Base-by-base conservation (phyloP, 2,329 filamentous ascomycete genomes). In the Ophiocordyceps camponoti-saundersi region DNA sequence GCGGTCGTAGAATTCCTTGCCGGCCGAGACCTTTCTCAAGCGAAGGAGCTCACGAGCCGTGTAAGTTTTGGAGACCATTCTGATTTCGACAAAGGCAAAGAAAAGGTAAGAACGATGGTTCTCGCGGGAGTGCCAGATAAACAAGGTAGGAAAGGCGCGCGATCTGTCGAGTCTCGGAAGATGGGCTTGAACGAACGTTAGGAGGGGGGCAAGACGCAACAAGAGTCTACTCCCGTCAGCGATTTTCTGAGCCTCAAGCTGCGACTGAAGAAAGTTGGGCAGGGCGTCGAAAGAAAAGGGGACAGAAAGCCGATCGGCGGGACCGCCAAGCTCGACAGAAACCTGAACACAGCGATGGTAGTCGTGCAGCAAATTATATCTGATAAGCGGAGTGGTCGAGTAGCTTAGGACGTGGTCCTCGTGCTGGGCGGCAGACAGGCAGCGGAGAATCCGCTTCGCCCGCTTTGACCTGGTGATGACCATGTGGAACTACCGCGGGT, bases 21-120 rank as follows among this genome's bases (percentile, higher is more conserved):
- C 47, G 16, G 54, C 52, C 43, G 57, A 54, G n/a, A 40, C 39
- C 30, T 59, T 51, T 49, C 57, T 57, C 47, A 65, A 52, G 43
- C 54, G 55, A 42, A 73, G 57, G n/a, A 75, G 61, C 56, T 75
- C 68, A 34, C 58, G 55, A 45, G 66, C 56, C 10, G 61, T 64
- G 52, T 75, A 75, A 12, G 54, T 64, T 42, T 60, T 61, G 13
- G 62, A 59, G 47, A 59, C 58, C 71, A 74, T 73, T 47, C 57
- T 56, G 56, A 56, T 46, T 44, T 56, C 49, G 49, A 66, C 53
- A 50, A 62, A 65, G 50, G 61, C 64, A 51, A 69, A 68, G 49
- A 69, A 53, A 53, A 59, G 58, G 57, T 65, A 66, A 23, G 61
- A 61, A 34, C 63, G 61, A 53, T 61, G 59, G 29, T 52, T 60